Evolutionary conservation across 2,329 filamentous ascomycete genomes (phyloP).

Genomic region (Clarireedia sp.): DNA sequence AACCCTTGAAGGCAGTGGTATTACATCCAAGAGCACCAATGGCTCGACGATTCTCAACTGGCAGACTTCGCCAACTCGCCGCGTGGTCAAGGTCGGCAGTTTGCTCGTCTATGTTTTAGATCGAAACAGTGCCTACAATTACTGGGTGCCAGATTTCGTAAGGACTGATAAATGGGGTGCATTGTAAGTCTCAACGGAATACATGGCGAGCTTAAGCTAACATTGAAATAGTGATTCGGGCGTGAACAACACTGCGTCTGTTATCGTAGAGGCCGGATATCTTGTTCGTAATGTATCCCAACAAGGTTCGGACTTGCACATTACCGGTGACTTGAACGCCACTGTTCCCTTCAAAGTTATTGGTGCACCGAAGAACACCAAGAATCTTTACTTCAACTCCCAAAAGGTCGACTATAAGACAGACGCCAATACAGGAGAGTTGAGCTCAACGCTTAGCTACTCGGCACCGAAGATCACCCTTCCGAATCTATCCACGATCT

Average conservation of each 20-base stretch:
- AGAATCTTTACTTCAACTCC: slow-evolving; percentile 56
- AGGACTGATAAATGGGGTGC: slow-evolving; percentile 30
- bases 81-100: slow-evolving; percentile 40
- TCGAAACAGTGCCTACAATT: slow-evolving; percentile 59
- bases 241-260: slow-evolving; percentile 33
- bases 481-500: slow-evolving; percentile 48
- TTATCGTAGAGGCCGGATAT: slow-evolving; percentile 58
- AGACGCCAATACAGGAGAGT: slow-evolving; percentile 38
- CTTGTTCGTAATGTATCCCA: slow-evolving; percentile 53
- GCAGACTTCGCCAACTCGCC: slow-evolving; percentile 44
- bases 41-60: slow-evolving; percentile 45
- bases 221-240: slow-evolving; percentile 20
- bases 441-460: slow-evolving; percentile 45
- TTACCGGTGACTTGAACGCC: slow-evolving; percentile 65
- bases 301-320: slow-evolving; percentile 45
- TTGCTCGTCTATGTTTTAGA: slow-evolving; percentile 36
- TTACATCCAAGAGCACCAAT: slow-evolving; percentile 31
- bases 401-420: slow-evolving; percentile 32
- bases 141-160: slow-evolving; percentile 55
- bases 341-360: slow-evolving; percentile 63
- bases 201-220: slow-evolving; percentile 1
- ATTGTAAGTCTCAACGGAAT: slow-evolving; percentile 21
- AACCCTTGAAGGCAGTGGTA: slow-evolving; percentile 25
- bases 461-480: slow-evolving; percentile 42
- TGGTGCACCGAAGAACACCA: slow-evolving; percentile 45